Conservation (phyloP, 768 basidiomycete genomes). For the Pisolithus marmoratus region DNA sequence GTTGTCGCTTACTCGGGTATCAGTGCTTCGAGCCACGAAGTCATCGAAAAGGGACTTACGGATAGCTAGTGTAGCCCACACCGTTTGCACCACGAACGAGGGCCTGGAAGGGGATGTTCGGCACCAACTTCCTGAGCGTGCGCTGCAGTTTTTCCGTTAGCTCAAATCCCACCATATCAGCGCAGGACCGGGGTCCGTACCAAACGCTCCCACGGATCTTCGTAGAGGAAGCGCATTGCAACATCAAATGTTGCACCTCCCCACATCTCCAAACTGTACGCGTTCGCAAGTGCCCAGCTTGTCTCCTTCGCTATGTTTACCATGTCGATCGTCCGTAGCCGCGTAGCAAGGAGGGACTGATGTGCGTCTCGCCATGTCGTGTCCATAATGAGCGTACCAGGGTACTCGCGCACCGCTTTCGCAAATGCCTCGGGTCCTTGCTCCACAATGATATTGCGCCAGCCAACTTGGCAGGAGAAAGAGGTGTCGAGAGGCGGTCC, state of each 20-base stretch:
- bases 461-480: conserved; percentile 80
- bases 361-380: conserved; percentile 99
- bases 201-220: conserved; percentile 98
- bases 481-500: conserved; percentile 73
- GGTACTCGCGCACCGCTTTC: conserved; percentile 94
- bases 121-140: conserved; percentile 89
- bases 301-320: conserved; percentile 98
- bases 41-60: conserved; percentile 46
- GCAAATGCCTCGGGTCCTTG: conserved; percentile 98
- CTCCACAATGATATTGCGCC: conserved; percentile 98
- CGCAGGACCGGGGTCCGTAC: conserved; percentile 36
- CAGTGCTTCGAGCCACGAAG: background rate
- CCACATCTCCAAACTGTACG: conserved; percentile 98
- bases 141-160: conserved; percentile 43
- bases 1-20: conserved; percentile 62
- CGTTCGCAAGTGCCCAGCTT: conserved; percentile 88
- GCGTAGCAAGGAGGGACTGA: conserved; percentile 94
- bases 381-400: conserved; percentile 94
- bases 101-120: conserved; percentile 98
- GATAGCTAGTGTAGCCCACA: conserved; percentile 98
- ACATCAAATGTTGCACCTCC: conserved; percentile 99
- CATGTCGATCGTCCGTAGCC: conserved; percentile 94
- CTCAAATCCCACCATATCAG: background rate
- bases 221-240: conserved; percentile 98
- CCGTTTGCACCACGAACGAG: conserved; percentile 98